Percentiles rank a stretch among this genome's conserved stretches.
Conservation (phyloP, 345 rosid genomes). For the Diplotaxis tenuifolia region DNA sequence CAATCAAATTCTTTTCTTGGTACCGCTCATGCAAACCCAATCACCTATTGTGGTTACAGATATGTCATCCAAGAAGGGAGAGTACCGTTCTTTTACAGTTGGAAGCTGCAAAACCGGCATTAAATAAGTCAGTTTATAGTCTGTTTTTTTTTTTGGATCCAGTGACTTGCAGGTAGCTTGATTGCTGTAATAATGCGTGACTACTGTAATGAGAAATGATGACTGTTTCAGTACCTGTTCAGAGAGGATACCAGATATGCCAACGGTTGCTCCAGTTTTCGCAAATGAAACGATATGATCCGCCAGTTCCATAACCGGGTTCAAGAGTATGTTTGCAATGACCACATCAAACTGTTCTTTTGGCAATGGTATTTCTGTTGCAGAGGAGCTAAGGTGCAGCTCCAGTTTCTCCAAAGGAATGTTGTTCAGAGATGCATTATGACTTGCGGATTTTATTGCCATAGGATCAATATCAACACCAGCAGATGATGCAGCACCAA, state of each 20-base stretch:
- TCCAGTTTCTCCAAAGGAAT: slow-evolving; percentile 51
- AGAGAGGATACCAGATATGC: slow-evolving; percentile 64
- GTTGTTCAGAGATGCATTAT: slow-evolving; percentile 64
- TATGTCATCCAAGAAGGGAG: slow-evolving; percentile 51
- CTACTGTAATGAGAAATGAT: neutral
- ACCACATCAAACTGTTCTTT: slow-evolving; percentile 59
- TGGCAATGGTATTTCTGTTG: slow-evolving; percentile 19
- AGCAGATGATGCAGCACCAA: slow-evolving; percentile 64
- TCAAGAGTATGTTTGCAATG: slow-evolving; percentile 76
- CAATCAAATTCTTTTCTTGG: slow-evolving; percentile 38
- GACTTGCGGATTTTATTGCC: slow-evolving; percentile 56
- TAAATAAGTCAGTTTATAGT: neutral
- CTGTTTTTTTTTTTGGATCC: neutral
- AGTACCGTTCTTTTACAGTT: slow-evolving; percentile 49
- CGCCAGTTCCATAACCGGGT: slow-evolving; percentile 70
- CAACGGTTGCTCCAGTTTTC: slow-evolving; percentile 65
- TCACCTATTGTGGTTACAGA: slow-evolving; percentile 52
- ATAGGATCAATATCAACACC: slow-evolving; percentile 52
- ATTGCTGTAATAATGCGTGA: slow-evolving; percentile 1
- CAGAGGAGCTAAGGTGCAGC: slow-evolving; percentile 40
- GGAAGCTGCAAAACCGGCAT: slow-evolving; percentile 52
- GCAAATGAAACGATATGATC: slow-evolving; percentile 67
- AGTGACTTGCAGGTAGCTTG: neutral
- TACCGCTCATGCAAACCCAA: slow-evolving; percentile 74
- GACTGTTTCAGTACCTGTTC: slow-evolving; percentile 60